Base-by-base conservation (phyloP, 768 basidiomycete species). In the Saitozyma sp. region DNA sequence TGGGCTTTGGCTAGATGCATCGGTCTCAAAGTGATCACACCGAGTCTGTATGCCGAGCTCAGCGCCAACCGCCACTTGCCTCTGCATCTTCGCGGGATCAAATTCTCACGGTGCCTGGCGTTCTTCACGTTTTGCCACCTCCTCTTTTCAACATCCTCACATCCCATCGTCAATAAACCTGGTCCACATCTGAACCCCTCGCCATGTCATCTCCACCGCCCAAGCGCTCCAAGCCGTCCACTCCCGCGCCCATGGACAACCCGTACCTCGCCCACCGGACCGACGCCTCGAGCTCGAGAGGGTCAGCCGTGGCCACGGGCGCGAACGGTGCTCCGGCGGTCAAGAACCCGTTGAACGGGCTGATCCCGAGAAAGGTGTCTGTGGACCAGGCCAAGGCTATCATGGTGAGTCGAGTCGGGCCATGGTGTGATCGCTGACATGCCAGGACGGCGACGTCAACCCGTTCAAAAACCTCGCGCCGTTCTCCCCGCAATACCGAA, bases 381-480 rank as follows among this genome's bases (percentile, higher is more conserved):
- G 87, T 85, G 2, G 80, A 82, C 6, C 86, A 91, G 81, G 89
- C 88, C 13, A 83, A 85, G 63, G 82, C 81, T 55, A 88, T 87
- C 20, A 82, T 93, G 85, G 90, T 91, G 73, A 58, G 86, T 82
- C n/a, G n/a, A 13, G 17, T 40, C 40, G 10, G 16, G 46, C 19
- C 29, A 8, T 42, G 39, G 29, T 29, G 13, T 53, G 19, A 46
- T 14, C 10, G 56, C 53, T 61, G 48, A 48, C 11, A 20, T 68
- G 9, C 2, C 73, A 93, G 92, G 86, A 89, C 71, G 84, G 88
- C 63, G 85, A 89, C 46, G 64, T 88, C 46, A 97, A 98, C 73
- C 89, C 95, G 0, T 98, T 97, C 82, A 96, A 90, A 6, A 88
- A 88, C 40, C 59, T 70, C 9, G 79, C 76, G 62, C 89, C 91